A percentile compares a stretch with the other conserved stretches of the same genome.
phyloP scores from a whole-genome alignment of 345 rosid genomes.

The Bruguiera gymnorhiza region DNA sequence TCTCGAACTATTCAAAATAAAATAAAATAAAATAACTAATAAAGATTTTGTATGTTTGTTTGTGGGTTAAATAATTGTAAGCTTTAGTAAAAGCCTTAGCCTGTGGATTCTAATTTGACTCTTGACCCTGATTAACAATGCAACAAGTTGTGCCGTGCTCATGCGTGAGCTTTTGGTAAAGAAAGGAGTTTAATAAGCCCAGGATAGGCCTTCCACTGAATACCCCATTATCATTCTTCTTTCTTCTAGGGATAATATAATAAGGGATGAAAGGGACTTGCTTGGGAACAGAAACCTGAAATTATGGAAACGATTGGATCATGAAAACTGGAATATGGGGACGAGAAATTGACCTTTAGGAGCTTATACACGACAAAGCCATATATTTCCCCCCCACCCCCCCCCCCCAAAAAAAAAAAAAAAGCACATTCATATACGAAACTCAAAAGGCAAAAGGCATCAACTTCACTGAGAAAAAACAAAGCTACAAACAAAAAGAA shows the following conservation, averaged over 20 bases:
- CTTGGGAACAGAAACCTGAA: constrained; percentile 18
- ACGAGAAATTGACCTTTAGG: constrained; percentile 14
- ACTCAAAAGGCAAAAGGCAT: constrained; percentile 5
- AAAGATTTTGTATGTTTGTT: background rate
- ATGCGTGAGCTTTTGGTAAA: background rate
- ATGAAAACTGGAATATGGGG: background rate
- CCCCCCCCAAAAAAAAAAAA: too few species aligned
- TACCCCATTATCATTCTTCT: background rate
- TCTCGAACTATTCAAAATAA: too few species aligned
- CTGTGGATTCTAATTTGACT: background rate
- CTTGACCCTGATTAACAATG: background rate
- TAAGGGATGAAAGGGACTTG: background rate
- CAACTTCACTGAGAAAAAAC: constrained; percentile 1
- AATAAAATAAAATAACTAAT: background rate
- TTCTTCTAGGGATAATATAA: background rate
- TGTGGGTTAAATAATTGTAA: background rate
- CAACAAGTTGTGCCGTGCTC: too few species aligned
- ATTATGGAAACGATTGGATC: constrained; percentile 19
- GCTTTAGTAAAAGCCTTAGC: constrained; percentile 3
- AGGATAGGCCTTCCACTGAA: background rate
- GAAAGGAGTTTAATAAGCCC: background rate
- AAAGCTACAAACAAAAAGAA: constrained; percentile 11
- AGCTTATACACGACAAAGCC: background rate
- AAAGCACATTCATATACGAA: background rate
- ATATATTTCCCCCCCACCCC: background rate